Conservation (phyloP, 441 rosid genomes). For the Omphalea diandra region DNA sequence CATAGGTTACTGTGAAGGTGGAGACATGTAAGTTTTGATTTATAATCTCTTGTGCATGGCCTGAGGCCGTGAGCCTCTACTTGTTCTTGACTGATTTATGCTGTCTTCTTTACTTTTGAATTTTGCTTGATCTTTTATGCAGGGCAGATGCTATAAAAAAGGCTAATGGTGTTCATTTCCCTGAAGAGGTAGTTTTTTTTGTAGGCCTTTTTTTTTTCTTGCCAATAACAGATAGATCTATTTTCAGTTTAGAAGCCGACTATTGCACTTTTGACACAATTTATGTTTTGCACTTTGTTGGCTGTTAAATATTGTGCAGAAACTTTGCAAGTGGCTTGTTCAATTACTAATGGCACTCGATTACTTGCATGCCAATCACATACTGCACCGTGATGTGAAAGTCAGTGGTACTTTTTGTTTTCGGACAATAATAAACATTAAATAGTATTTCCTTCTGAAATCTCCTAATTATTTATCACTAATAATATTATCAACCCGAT, state of each 20-base stretch:
- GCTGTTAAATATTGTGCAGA: constrained; percentile 42
- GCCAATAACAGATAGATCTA: too few relatives aligned
- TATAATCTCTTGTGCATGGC: constrained; percentile 9
- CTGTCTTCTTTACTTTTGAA: constrained; percentile 3
- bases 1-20: constrained; percentile 85
- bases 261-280: too few relatives aligned
- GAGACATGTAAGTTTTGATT: constrained; percentile 66
- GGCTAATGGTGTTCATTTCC: constrained; percentile 62
- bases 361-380: constrained; percentile 88
- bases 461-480: constrained; percentile 22
- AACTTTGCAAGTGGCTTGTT: constrained; percentile 93
- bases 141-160: constrained; percentile 93
- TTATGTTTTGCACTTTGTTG: constrained; percentile 36
- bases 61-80: constrained; percentile 4
- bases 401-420: constrained; percentile 36
- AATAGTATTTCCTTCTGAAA: constrained; percentile 7
- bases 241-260: too few relatives aligned
- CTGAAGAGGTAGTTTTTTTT: constrained; percentile 66
- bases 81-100: background rate
- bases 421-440: background rate
- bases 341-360: constrained; percentile 93
- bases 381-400: constrained; percentile 98
- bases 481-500: constrained; percentile 24
- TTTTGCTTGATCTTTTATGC: constrained; percentile 24
- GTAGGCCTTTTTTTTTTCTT: constrained; percentile 24